Evolutionary conservation across 176 grass and related monocot genomes (phyloP).

Genomic region (Chrysopogon serrulatus): DNA sequence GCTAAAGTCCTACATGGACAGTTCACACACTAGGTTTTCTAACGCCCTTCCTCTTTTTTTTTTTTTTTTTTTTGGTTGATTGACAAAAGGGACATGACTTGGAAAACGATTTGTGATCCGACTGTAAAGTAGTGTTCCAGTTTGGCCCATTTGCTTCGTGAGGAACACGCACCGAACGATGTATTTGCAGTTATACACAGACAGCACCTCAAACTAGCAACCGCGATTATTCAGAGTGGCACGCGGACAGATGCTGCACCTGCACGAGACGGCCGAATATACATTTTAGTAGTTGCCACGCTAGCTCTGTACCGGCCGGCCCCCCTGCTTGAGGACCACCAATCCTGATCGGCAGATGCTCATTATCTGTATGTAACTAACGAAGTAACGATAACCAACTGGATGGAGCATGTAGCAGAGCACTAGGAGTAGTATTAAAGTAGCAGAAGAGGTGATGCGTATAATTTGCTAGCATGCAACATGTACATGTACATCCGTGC

Average conservation of each 20-base stretch:
- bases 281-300: background rate
- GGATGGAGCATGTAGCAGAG: background rate
- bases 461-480: background rate
- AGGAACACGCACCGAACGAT: background rate
- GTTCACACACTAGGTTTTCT: background rate
- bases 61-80: too few relatives aligned
- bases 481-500: background rate
- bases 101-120: background rate
- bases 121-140: background rate
- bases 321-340: background rate
- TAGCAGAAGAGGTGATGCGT: background rate
- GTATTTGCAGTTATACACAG: background rate
- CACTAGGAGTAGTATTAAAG: background rate
- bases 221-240: background rate
- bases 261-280: background rate
- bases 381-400: background rate
- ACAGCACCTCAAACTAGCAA: too few relatives aligned
- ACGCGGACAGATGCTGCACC: background rate
- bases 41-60: background rate
- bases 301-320: background rate
- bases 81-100: background rate
- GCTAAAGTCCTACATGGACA: background rate
- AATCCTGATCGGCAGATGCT: background rate
- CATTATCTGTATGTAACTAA: background rate
- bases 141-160: background rate